These are phyloP conservation scores for Sugiyamaella xylanicola DNA, from an alignment of 1,139 yeast genomes.

Conservation along the genomic window DNA sequence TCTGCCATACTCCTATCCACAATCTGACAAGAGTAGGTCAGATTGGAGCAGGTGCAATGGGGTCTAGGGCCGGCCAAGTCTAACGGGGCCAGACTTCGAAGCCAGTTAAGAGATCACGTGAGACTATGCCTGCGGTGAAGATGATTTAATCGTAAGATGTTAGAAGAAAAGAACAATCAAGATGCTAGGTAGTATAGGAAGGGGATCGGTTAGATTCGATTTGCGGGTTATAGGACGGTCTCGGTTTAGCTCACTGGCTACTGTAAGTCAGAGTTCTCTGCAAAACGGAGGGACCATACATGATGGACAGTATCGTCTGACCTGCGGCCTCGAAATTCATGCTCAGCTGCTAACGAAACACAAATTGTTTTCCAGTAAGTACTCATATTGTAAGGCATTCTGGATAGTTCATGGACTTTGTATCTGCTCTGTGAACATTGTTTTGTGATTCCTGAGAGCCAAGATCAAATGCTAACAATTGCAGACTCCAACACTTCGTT, in stretches of 20 bases:
- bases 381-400: too few relatives aligned
- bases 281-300: background rate
- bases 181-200: background rate
- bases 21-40: too few relatives aligned
- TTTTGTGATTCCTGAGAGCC: background rate
- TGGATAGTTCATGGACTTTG: too few relatives aligned
- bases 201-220: background rate
- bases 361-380: conserved; percentile 67
- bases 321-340: conserved; percentile 91
- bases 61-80: too few relatives aligned
- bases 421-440: too few relatives aligned
- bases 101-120: too few relatives aligned
- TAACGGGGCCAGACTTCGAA: too few relatives aligned
- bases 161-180: too few relatives aligned
- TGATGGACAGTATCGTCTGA: conserved; percentile 43
- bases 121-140: too few relatives aligned
- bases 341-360: conserved; percentile 76
- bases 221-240: background rate
- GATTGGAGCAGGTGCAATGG: too few relatives aligned
- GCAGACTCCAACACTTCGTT: conserved; percentile 44
- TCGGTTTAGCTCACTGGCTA: background rate
- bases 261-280: background rate
- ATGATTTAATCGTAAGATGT: too few relatives aligned
- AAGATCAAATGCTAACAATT: background rate
- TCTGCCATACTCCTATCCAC: too few relatives aligned